Evolutionary conservation across 768 basidiomycete genomes (phyloP).

Genomic region (Exsudoporus frostii): DNA sequence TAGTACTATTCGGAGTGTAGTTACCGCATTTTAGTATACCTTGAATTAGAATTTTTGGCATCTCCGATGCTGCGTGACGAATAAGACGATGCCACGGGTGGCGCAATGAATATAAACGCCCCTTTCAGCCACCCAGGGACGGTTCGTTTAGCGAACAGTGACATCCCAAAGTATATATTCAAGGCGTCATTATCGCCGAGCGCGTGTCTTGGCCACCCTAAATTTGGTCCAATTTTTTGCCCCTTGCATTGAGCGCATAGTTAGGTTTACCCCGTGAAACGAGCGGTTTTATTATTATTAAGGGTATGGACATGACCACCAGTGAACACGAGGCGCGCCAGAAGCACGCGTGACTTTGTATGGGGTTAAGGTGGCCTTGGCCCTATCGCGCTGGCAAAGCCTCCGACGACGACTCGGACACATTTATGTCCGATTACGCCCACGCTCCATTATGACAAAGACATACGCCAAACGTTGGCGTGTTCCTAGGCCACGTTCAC

Average conservation of each 20-base stretch:
- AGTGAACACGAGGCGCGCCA: constrained; percentile 28
- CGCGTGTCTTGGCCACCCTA: constrained; percentile 18
- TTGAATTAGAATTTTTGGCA: constrained; percentile 35
- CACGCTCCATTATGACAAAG: background rate
- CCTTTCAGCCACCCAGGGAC: constrained; percentile 26
- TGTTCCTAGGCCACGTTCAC: background rate
- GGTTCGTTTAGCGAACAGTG: constrained; percentile 12
- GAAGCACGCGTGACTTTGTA: constrained; percentile 23
- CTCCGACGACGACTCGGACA: background rate
- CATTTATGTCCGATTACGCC: background rate
- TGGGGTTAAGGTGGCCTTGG: constrained; percentile 19
- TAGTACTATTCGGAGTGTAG: constrained; percentile 31
- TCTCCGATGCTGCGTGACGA: background rate
- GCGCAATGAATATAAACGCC: constrained; percentile 8
- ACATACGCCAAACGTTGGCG: background rate
- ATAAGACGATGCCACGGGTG: constrained; percentile 8
- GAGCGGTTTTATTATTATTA: constrained; percentile 4
- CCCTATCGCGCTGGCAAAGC: background rate
- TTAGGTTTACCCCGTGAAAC: constrained; percentile 21
- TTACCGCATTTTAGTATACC: constrained; percentile 33
- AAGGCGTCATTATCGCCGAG: constrained; percentile 10
- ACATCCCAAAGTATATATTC: constrained; percentile 12
- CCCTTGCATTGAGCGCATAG: constrained; percentile 14
- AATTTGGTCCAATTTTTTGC: background rate
- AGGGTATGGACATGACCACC: background rate